Base-by-base conservation (phyloP, 768 basidiomycete genomes). In the Tephrocybe rancida region DNA sequence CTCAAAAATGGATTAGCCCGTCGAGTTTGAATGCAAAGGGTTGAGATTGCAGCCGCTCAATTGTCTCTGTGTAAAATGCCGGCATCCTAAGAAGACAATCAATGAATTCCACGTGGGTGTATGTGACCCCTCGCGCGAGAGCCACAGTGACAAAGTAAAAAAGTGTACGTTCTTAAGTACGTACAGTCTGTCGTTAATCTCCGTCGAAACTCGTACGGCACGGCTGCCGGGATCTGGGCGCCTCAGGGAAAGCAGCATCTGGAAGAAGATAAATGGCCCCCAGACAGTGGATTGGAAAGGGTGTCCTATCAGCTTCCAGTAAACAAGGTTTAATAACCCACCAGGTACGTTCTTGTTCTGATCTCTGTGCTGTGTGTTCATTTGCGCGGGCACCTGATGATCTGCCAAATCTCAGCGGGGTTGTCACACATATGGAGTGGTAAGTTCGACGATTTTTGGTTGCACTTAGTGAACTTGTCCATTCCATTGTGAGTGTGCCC, bases 111-210 rank as follows among this genome's bases (percentile, higher is more conserved):
- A 30, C 29, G 29, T 30, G 29, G 29, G 5, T 32, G 7, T 32
- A 32, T 32, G 30, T 13, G 13, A 32, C 13, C 30, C n/a, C 6
- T 6, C 30, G 13, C 35, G 35, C 35, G 14, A 37, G 35, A 7
- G 35, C 35, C 35, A 37, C 35, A 37, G n/a, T n/a, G n/a, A 37
- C 16, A 37, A 16, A 16, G 11, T 16, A 37, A 4, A 37, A n/a
- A n/a, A n/a, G n/a, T n/a, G n/a, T 37, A 37, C 30, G 4, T 3
- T 22, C 29, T 11, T 13, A 34, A n/a, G n/a, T 50, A 43, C 49
- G 49, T 43, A 26, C 44, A 34, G 16, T 13, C 21, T 34, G 48
- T 27, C 48, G 30, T 42, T 50, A 39, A 50, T 43, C 34, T 43
- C 39, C 49, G 41, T 34, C 42, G n/a, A 34, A 43, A 42, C 35